Evolutionary conservation across 2,329 filamentous ascomycete genomes (phyloP).

Genomic region (Xylaria multiplex): DNA sequence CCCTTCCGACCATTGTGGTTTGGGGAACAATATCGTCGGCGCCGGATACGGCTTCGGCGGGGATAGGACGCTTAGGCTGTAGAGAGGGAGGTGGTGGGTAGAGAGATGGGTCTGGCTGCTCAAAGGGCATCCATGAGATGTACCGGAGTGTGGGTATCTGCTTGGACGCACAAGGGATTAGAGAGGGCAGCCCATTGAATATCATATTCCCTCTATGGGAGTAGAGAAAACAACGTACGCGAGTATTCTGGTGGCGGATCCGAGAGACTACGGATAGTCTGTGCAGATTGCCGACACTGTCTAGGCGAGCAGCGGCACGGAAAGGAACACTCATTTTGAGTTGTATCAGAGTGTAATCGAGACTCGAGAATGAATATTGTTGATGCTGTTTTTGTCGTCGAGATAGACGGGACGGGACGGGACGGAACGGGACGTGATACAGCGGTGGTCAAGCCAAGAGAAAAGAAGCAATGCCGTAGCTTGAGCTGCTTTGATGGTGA

Average conservation of each 20-base stretch:
- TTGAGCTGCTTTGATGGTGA: not conserved
- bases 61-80: constrained; percentile 29
- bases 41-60: constrained; percentile 7
- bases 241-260: constrained; percentile 15
- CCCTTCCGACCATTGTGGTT: constrained; percentile 1
- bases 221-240: not conserved
- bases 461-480: not conserved
- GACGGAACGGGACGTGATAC: not conserved
- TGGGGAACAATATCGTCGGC: constrained; percentile 3
- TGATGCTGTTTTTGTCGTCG: not conserved
- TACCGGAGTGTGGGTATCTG: constrained; percentile 19
- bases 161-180: constrained; percentile 12
- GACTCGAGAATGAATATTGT: constrained; percentile 25
- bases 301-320: constrained; percentile 15
- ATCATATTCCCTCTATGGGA: not conserved
- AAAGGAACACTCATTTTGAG: constrained; percentile 35
- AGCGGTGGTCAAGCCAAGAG: not conserved
- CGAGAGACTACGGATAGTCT: not conserved
- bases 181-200: not conserved
- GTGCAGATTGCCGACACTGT: not conserved
- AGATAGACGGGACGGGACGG: not conserved
- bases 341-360: not conserved
- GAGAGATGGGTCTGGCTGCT: constrained; percentile 43
- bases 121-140: constrained; percentile 46
- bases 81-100: constrained; percentile 31